Evolutionary conservation across 2,329 filamentous ascomycete genomes (phyloP).

Genomic region (Trichophyton verrucosum): DNA sequence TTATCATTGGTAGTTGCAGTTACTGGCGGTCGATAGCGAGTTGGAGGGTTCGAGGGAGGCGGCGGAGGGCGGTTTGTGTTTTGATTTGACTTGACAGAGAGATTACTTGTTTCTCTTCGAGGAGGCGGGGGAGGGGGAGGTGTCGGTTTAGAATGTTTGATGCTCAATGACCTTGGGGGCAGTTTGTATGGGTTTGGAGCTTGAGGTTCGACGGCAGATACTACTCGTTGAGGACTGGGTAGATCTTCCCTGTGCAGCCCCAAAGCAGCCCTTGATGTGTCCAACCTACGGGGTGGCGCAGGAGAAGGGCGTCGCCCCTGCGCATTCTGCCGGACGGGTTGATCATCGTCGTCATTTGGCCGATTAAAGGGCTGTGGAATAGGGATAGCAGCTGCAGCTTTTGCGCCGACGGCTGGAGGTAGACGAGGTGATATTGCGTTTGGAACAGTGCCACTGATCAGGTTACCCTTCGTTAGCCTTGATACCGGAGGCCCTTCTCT

Average conservation of each 20-base stretch:
- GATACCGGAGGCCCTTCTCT: background rate
- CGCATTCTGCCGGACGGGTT: background rate
- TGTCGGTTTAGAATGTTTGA: slow-evolving; percentile 10
- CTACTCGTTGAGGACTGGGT: background rate
- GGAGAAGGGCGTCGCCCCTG: background rate
- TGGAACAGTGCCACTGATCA: background rate
- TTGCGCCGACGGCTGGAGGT: background rate
- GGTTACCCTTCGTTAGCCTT: background rate
- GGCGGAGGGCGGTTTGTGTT: background rate
- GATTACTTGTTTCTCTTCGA: slow-evolving; percentile 18
- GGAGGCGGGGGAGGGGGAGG: slow-evolving; percentile 22
- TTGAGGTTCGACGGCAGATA: background rate
- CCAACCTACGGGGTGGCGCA: background rate
- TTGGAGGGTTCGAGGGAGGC: background rate
- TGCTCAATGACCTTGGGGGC: background rate
- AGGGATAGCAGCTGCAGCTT: background rate
- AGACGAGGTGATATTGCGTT: background rate
- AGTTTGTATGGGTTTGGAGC: background rate
- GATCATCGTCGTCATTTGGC: background rate
- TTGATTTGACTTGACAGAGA: slow-evolving; percentile 18
- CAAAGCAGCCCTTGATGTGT: background rate
- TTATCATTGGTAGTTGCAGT: background rate
- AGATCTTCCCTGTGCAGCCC: background rate
- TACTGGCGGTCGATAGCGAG: background rate
- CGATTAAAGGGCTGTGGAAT: background rate